These are phyloP conservation scores for Conringia planisiliqua DNA, from an alignment of 345 rosid genomes.

Conservation along the genomic window DNA sequence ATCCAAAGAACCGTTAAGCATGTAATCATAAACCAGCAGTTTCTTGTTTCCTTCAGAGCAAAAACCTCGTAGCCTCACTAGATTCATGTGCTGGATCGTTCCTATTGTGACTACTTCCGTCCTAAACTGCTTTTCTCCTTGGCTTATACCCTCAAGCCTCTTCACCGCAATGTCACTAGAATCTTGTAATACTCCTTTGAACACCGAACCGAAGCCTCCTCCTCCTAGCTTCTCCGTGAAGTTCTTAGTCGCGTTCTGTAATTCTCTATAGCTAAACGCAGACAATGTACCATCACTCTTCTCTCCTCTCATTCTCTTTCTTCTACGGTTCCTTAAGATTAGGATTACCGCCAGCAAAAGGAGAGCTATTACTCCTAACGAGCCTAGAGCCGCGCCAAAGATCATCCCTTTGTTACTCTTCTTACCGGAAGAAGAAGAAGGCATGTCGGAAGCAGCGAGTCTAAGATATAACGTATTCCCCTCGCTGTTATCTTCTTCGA, in stretches of 20 bases:
- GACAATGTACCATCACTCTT: constrained; percentile 61
- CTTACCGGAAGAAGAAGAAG: constrained; percentile 24
- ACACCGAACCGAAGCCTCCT: constrained; percentile 89
- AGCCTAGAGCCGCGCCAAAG: constrained; percentile 43
- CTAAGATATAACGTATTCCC: constrained; percentile 44
- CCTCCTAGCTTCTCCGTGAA: constrained; percentile 77
- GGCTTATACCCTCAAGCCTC: constrained; percentile 70
- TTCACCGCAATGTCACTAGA: constrained; percentile 72
- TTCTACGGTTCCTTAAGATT: constrained; percentile 36
- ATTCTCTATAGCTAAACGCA: constrained; percentile 62
- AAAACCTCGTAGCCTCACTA: constrained; percentile 81
- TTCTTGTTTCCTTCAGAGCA: constrained; percentile 66
- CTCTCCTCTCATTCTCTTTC: constrained; percentile 19
- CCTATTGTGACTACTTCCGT: constrained; percentile 74
- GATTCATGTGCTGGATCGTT: constrained; percentile 74
- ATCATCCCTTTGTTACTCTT: constrained; percentile 31
- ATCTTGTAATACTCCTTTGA: constrained; percentile 65
- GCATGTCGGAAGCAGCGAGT: constrained; percentile 69
- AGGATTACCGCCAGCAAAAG: constrained; percentile 29
- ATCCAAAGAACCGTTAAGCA: constrained; percentile 75
- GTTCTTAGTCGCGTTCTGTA: constrained; percentile 66
- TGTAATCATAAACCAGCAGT: constrained; percentile 70
- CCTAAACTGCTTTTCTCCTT: constrained; percentile 91
- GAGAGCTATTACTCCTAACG: constrained; percentile 28
- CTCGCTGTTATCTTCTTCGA: constrained; percentile 27